Base-by-base conservation (phyloP, 257 asterid genomes). In the Eucommia ulmoides region DNA sequence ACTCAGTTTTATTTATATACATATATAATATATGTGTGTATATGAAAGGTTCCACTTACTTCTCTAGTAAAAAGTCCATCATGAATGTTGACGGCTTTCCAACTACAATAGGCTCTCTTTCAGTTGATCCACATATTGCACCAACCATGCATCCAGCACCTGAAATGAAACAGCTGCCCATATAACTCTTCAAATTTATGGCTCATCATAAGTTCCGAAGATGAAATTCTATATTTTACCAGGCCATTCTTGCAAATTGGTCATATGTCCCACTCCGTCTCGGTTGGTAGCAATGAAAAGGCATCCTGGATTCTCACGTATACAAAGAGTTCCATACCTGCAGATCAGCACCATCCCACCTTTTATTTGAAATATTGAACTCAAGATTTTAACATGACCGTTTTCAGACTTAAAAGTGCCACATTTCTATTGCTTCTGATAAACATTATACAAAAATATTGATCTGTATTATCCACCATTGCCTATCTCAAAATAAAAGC, bases 111-210 rank as follows among this genome's bases (percentile, higher is more conserved):
- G 97, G 97, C 44, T 84, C 91, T 70, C 62, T 82, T 75, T 82
- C 70, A 42, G 95, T 79, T 50, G 97, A 42, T 17, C 95, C 94
- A 23, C 97, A 75, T 48, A 88, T 42, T 64, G 95, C 97, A 61
- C 80, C 93, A 65, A 88, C 94, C 95, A 88, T 84, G 55, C 97
- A 88, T 64, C 97, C 97, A 1, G 95, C 97, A 26, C 97, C 97
- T 83, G 79, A 54, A 66, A 29, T 50, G 71, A 18, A 67, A 52
- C 46, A 44, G n/a, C n/a, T n/a, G n/a, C n/a, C n/a, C n/a, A n/a
- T n/a, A n/a, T n/a, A n/a, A n/a, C n/a, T n/a, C n/a, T n/a, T n/a
- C n/a, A n/a, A n/a, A n/a, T n/a, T n/a, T n/a, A n/a, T n/a, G n/a
- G n/a, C n/a, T n/a, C n/a, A n/a, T n/a, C n/a, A n/a, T n/a, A n/a